Conservation (phyloP, 495 filamentous ascomycete species). For the Cairneyella variabilis region DNA sequence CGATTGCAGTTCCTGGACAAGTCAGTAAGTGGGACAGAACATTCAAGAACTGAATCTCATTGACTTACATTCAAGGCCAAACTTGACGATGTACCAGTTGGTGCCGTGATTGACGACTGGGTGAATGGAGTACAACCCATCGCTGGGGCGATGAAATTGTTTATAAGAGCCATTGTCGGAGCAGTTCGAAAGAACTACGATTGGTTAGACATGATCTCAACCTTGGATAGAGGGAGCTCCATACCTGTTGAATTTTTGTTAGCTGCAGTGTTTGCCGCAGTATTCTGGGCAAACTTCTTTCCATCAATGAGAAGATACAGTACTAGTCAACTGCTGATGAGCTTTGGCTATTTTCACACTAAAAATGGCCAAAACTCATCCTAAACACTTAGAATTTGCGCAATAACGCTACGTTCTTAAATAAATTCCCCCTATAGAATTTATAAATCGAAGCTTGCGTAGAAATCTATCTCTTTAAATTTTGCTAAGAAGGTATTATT, state of each 20-base stretch:
- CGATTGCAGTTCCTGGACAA: neutral
- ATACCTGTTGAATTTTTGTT: neutral
- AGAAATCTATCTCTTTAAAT: too few species aligned
- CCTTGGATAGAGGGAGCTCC: too few species aligned
- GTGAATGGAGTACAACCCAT: constrained; percentile 1
- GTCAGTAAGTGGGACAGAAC: neutral
- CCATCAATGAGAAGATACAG: constrained; percentile 2
- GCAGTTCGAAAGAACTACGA: neutral
- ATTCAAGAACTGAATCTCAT: neutral
- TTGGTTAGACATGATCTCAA: too few species aligned
- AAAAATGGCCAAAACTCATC: too few species aligned
- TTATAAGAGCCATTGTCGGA: neutral
- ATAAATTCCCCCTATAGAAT: too few species aligned
- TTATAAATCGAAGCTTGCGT: too few species aligned
- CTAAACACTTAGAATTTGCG: too few species aligned
- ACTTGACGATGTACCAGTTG: neutral
- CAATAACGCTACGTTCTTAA: too few species aligned
- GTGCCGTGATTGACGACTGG: neutral
- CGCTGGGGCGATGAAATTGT: neutral
- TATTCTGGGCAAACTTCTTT: neutral
- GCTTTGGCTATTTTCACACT: too few species aligned
- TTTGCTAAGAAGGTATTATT: too few species aligned
- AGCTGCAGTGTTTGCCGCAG: neutral
- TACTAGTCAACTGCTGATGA: too few species aligned
- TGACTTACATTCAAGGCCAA: constrained; percentile 1